phyloP scores from a whole-genome alignment of 331 rosid genomes.

The Malus hybrid region DNA sequence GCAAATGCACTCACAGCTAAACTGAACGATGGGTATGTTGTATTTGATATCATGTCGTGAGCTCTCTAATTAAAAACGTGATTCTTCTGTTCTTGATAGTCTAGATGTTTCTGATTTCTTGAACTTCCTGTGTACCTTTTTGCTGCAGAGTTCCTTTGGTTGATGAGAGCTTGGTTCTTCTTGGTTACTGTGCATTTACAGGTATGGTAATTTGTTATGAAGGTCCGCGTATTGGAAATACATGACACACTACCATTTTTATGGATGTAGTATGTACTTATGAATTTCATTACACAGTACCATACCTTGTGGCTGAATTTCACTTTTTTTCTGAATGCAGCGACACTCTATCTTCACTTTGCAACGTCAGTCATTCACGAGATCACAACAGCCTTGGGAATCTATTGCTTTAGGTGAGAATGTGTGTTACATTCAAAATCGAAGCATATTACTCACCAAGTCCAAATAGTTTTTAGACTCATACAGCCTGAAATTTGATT shows the following conservation, averaged over 20 bases:
- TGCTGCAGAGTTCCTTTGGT: slow-evolving; percentile 68
- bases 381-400: slow-evolving; percentile 79
- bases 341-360: slow-evolving; percentile 66
- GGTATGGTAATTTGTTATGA: slow-evolving; percentile 26
- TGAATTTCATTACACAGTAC: slow-evolving; percentile 2
- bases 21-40: slow-evolving; percentile 80
- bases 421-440: background rate
- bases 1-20: slow-evolving; percentile 83
- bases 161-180: slow-evolving; percentile 75
- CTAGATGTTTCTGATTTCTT: slow-evolving; percentile 8
- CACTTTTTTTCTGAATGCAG: slow-evolving; percentile 34
- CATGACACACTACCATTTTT: background rate
- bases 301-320: background rate
- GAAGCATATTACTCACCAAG: background rate
- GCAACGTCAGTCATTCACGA: slow-evolving; percentile 79
- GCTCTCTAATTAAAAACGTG: background rate
- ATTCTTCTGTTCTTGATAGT: slow-evolving; percentile 3
- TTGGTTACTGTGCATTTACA: slow-evolving; percentile 66
- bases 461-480: background rate
- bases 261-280: background rate
- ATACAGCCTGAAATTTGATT: background rate
- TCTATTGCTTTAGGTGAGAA: slow-evolving; percentile 83
- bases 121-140: slow-evolving; percentile 11
- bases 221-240: background rate
- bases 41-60: slow-evolving; percentile 6